Evolutionary conservation across 495 filamentous ascomycete genomes (phyloP).

Genomic region (Haplographium delicatum): DNA sequence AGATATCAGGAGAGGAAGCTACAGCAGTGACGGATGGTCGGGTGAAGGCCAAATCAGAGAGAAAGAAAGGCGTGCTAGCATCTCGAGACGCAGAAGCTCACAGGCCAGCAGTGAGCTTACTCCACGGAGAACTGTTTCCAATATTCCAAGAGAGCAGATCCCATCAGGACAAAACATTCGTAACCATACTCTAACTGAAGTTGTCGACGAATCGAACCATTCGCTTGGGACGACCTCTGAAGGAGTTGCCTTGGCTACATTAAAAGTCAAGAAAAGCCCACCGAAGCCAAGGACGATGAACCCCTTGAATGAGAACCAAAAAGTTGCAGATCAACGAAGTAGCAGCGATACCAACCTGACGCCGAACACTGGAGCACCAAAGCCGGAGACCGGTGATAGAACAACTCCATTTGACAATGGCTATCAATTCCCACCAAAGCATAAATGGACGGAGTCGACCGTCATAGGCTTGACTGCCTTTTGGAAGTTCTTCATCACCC

Average conservation of each 20-base stretch:
- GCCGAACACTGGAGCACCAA: neutral
- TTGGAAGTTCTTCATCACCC: conserved; percentile 58
- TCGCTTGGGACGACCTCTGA: neutral
- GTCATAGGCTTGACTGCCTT: conserved; percentile 50
- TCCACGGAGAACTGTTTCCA: neutral
- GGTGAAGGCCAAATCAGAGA: conserved; percentile 22
- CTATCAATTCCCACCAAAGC: conserved; percentile 66
- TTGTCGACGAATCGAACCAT: conserved; percentile 2
- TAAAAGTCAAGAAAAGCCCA: neutral
- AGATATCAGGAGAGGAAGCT: conserved; percentile 25
- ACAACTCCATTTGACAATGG: conserved; percentile 43
- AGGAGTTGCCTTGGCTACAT: neutral
- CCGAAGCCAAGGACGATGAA: conserved; percentile 1
- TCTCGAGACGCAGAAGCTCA: conserved; percentile 10
- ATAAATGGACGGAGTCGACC: conserved; percentile 48
- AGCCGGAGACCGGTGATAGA: neutral
- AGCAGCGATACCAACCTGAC: conserved; percentile 15
- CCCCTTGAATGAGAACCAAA: conserved; percentile 1
- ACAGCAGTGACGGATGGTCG: conserved; percentile 21
- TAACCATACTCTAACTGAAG: conserved; percentile 16
- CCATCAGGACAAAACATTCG: neutral
- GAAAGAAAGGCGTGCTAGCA: conserved; percentile 17
- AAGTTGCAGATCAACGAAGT: conserved; percentile 9
- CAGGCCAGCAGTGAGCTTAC: conserved; percentile 1
- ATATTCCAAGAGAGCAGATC: conserved; percentile 4